phyloP scores from a whole-genome alignment of 495 filamentous ascomycete genomes.

The Polyplosphaeria fusca region DNA sequence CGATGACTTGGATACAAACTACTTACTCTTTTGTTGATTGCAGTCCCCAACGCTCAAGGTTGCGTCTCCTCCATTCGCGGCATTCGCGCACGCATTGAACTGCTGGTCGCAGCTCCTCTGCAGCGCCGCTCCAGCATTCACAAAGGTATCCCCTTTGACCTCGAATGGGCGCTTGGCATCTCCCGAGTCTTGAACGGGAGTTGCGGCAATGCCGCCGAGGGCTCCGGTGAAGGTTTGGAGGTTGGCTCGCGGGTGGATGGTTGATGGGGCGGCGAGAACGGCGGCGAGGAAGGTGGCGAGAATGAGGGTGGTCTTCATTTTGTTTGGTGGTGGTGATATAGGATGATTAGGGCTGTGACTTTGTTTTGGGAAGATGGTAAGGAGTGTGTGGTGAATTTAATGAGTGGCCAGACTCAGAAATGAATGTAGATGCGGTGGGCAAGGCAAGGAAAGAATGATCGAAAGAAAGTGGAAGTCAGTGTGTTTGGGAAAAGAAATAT shows the following conservation, averaged over 20 bases:
- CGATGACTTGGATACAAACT: neutral
- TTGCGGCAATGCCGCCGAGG: slow-evolving; percentile 28
- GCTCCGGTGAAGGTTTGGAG: slow-evolving; percentile 33
- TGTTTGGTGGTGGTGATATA: too few relatives aligned
- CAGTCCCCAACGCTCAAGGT: slow-evolving; percentile 25
- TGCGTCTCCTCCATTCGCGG: slow-evolving; percentile 25
- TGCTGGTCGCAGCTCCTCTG: slow-evolving; percentile 34
- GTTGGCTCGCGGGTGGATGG: slow-evolving; percentile 11
- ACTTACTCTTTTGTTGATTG: slow-evolving; percentile 23
- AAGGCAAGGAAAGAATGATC: slow-evolving; percentile 4
- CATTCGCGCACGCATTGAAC: slow-evolving; percentile 34
- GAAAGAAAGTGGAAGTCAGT: slow-evolving; percentile 8
- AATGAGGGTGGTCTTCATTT: slow-evolving; percentile 30
- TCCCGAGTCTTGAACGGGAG: slow-evolving; percentile 27
- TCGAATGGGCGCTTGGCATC: slow-evolving; percentile 29
- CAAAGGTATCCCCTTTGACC: slow-evolving; percentile 33
- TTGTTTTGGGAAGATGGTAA: slow-evolving; percentile 1
- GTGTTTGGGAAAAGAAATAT: neutral
- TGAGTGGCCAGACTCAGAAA: slow-evolving; percentile 36
- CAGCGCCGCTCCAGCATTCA: slow-evolving; percentile 29
- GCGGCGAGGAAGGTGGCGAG: slow-evolving; percentile 8
- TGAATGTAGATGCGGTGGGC: slow-evolving; percentile 23
- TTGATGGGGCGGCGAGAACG: slow-evolving; percentile 9
- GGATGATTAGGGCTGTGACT: neutral
- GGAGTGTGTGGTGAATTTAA: slow-evolving; percentile 6